Percentiles rank a stretch among this genome's conserved stretches.
Conservation (phyloP, 164 flowering plant genomes). For the Euptelea pleiosperma region DNA sequence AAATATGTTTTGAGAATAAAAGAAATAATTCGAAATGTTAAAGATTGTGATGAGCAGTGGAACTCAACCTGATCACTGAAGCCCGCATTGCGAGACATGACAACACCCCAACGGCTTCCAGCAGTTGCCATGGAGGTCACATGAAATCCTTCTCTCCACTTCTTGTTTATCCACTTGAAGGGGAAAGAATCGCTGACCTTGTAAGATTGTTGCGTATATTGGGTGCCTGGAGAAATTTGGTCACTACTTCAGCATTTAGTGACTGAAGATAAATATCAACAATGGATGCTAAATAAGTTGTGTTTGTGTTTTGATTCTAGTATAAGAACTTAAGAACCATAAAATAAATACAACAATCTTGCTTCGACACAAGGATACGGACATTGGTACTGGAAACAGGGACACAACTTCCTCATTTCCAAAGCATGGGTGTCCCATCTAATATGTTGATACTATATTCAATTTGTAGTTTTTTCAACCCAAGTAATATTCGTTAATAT, state of each 20-base stretch:
- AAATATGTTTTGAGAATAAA: not conserved
- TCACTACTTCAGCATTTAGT: not conserved
- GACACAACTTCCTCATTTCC: too few species aligned
- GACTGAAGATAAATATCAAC: not conserved
- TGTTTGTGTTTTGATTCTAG: too few species aligned
- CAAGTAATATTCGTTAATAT: too few species aligned
- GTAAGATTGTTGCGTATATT: slow-evolving; percentile 67
- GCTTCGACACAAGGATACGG: too few species aligned
- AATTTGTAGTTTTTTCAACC: too few species aligned
- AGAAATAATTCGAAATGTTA: not conserved
- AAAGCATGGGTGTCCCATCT: too few species aligned
- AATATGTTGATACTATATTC: too few species aligned
- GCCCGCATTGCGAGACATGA: slow-evolving; percentile 79
- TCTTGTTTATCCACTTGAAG: slow-evolving; percentile 82
- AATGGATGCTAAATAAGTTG: too few species aligned
- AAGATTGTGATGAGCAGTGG: not conserved
- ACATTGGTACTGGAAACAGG: too few species aligned
- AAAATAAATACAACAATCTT: too few species aligned
- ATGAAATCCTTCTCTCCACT: slow-evolving; percentile 79
- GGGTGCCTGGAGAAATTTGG: slow-evolving; percentile 44
- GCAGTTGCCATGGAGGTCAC: slow-evolving; percentile 86
- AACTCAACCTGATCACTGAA: slow-evolving; percentile 61
- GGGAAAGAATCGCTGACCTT: slow-evolving; percentile 83
- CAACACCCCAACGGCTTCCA: slow-evolving; percentile 72
- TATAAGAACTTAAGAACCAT: too few species aligned